phyloP scores from a whole-genome alignment of 1,139 yeast genomes.

The Meyerozyma guilliermondii region DNA sequence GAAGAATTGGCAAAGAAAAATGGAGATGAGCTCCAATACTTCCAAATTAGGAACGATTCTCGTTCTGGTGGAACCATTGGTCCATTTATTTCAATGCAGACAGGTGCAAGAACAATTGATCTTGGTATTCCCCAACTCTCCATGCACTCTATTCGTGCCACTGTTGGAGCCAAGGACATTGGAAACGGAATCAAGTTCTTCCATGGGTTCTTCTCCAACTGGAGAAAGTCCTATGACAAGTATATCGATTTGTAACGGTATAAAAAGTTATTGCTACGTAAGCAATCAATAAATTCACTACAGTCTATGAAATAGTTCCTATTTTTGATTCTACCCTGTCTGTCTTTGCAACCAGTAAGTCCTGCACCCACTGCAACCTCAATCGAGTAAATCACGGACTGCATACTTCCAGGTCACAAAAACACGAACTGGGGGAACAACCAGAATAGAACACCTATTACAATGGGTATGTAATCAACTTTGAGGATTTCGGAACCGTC shows the following conservation, averaged over 20 bases:
- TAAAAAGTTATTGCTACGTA: neutral
- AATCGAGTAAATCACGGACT: neutral
- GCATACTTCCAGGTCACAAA: neutral
- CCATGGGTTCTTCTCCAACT: slow-evolving; percentile 53
- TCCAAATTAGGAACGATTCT: slow-evolving; percentile 67
- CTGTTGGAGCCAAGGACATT: slow-evolving; percentile 66
- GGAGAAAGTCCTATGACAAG: slow-evolving; percentile 47
- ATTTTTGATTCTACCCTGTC: too few species aligned
- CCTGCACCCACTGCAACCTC: neutral
- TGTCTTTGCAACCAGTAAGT: neutral
- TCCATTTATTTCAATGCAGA: slow-evolving; percentile 55
- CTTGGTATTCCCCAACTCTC: slow-evolving; percentile 74
- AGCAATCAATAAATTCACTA: too few species aligned
- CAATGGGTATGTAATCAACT: slow-evolving; percentile 1
- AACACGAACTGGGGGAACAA: neutral
- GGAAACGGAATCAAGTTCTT: slow-evolving; percentile 65
- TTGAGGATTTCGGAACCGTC: neutral
- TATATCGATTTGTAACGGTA: slow-evolving; percentile 33
- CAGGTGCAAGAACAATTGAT: slow-evolving; percentile 76
- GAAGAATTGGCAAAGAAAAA: slow-evolving; percentile 61
- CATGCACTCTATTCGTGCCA: slow-evolving; percentile 79
- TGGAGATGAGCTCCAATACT: slow-evolving; percentile 60
- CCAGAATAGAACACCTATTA: neutral
- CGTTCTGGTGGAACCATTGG: slow-evolving; percentile 82
- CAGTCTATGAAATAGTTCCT: too few species aligned